These are phyloP conservation scores for Abelmoschus esculentus DNA, from an alignment of 345 rosid genomes.

Conservation along the genomic window DNA sequence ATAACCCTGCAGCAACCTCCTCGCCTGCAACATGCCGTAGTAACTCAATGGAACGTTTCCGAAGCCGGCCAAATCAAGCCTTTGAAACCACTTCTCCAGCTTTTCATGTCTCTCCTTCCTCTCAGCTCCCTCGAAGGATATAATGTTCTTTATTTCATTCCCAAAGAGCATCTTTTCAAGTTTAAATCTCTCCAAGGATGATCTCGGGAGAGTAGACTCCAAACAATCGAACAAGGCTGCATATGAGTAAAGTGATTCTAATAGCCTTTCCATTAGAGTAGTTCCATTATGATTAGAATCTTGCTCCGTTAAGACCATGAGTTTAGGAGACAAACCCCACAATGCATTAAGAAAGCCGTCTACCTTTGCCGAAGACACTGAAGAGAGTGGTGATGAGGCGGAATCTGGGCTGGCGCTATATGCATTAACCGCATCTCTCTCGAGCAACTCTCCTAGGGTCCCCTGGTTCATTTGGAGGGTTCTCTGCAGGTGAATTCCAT, in stretches of 20 bases:
- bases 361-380: slow-evolving; percentile 35
- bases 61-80: slow-evolving; percentile 70
- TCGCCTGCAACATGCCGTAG: slow-evolving; percentile 60
- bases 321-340: slow-evolving; percentile 9
- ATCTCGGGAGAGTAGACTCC: slow-evolving; percentile 65
- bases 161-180: slow-evolving; percentile 88
- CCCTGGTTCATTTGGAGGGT: slow-evolving; percentile 38
- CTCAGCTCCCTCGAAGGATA: slow-evolving; percentile 74
- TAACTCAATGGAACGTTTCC: slow-evolving; percentile 65
- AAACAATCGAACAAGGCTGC: slow-evolving; percentile 86
- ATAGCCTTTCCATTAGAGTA: slow-evolving; percentile 7
- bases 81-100: slow-evolving; percentile 76
- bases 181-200: slow-evolving; percentile 64
- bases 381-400: slow-evolving; percentile 43
- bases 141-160: slow-evolving; percentile 80
- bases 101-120: slow-evolving; percentile 87
- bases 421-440: slow-evolving; percentile 48
- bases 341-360: slow-evolving; percentile 32
- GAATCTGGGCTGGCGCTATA: slow-evolving; percentile 69
- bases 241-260: slow-evolving; percentile 52
- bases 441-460: slow-evolving; percentile 47
- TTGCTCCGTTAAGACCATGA: slow-evolving; percentile 9
- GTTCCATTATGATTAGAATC: slow-evolving; percentile 9
- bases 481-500: slow-evolving; percentile 45
- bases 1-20: slow-evolving; percentile 58